Evolutionary conservation across 2,329 filamentous ascomycete species (phyloP).

Genomic region (Massarina eburnea): DNA sequence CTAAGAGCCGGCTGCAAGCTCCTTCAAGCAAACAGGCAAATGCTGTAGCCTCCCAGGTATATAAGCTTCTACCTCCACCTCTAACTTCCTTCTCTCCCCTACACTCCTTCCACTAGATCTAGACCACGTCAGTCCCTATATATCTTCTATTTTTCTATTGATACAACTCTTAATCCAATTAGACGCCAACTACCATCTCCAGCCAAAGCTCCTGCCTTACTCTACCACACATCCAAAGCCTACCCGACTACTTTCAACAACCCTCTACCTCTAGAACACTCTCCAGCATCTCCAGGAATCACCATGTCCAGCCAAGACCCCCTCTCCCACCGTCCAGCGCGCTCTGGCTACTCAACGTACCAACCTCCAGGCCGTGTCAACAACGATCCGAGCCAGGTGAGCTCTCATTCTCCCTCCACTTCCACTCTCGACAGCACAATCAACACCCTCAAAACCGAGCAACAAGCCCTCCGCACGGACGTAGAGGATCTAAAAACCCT

Average conservation of each 20-base stretch:
- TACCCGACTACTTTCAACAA: not conserved
- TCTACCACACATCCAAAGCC: not conserved
- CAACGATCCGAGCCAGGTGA: constrained; percentile 13
- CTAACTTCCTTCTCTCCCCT: not conserved
- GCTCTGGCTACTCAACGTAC: not conserved
- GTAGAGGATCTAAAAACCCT: constrained; percentile 17
- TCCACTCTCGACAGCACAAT: constrained; percentile 20
- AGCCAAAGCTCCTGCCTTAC: not conserved
- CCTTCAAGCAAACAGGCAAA: not conserved
- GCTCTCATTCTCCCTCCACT: constrained; percentile 8
- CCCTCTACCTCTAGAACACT: not conserved
- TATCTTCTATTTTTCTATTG: not conserved
- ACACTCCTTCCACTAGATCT: not conserved
- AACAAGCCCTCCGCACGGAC: constrained; percentile 15
- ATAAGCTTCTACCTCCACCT: not conserved
- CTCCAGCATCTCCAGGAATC: no score
- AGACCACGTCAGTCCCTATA: not conserved
- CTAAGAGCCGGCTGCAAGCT: not conserved
- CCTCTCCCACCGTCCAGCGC: not conserved
- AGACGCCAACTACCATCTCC: not conserved
- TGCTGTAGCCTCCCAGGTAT: not conserved
- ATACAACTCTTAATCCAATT: not conserved
- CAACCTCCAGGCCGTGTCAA: not conserved
- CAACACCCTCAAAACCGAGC: constrained; percentile 18
- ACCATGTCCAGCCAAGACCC: constrained; percentile 9